Evolutionary conservation across 371 early-diverging fungal genomes (phyloP).

Genomic region (Conidiobolus incongruus): DNA sequence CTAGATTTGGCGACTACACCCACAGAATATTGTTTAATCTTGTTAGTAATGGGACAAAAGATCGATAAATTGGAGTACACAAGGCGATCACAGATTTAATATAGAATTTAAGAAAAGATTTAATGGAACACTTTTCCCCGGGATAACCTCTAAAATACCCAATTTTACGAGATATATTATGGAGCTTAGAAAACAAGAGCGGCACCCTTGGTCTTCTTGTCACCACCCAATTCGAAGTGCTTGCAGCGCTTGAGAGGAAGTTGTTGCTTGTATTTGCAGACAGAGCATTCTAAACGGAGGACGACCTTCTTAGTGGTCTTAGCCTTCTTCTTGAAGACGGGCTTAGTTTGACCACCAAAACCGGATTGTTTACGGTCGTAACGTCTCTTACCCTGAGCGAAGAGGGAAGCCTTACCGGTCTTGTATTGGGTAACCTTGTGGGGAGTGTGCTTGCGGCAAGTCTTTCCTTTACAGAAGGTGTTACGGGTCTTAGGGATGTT

Average conservation of each 20-base stretch:
- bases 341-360: conserved; percentile 99
- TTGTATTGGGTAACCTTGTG: conserved; percentile 99
- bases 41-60: too few species aligned
- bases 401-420: conserved; percentile 95
- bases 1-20: too few species aligned
- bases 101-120: too few species aligned
- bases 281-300: conserved; percentile 93
- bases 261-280: conserved; percentile 94
- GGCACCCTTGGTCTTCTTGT: conserved; percentile 72
- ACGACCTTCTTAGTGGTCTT: conserved; percentile 99
- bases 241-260: conserved; percentile 95
- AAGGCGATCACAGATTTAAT: too few species aligned
- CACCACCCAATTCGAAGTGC: conserved; percentile 99
- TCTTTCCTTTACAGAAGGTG: conserved; percentile 79
- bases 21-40: too few species aligned
- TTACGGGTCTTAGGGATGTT: conserved; percentile 23
- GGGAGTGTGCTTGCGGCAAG: conserved; percentile 93
- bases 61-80: too few species aligned
- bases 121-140: too few species aligned
- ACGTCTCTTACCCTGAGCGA: conserved; percentile 88
- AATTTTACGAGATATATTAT: too few species aligned
- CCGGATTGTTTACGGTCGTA: conserved; percentile 79
- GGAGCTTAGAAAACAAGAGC: conserved; percentile 10
- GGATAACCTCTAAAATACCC: too few species aligned
- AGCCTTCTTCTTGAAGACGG: conserved; percentile 87